phyloP scores from a whole-genome alignment of 108 stramenopile genomes.

The Pseudonitzschia multiseries region DNA sequence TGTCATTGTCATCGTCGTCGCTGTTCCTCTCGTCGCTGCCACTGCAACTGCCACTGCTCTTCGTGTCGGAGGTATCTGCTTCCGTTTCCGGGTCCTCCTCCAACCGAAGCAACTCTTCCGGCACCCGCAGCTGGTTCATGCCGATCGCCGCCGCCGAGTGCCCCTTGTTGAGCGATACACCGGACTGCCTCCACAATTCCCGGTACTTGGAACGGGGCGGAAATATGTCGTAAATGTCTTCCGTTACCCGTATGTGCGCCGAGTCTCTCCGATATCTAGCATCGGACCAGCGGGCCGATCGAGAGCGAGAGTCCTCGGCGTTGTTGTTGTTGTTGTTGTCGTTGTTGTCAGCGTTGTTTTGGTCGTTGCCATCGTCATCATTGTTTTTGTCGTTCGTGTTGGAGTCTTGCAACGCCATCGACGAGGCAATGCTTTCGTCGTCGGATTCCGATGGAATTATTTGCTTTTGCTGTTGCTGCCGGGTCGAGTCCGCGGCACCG shows the following conservation, averaged over 20 bases:
- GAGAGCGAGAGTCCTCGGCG: too few relatives aligned
- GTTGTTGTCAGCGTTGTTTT: not conserved
- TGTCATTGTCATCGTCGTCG: constrained; percentile 20
- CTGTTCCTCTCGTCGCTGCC: not conserved
- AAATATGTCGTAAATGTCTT: constrained; percentile 25
- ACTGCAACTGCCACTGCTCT: not conserved
- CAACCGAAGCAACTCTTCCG: constrained; percentile 12
- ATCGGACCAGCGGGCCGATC: not conserved
- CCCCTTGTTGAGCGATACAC: constrained; percentile 18
- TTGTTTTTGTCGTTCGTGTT: too few relatives aligned
- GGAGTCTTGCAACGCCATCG: too few relatives aligned
- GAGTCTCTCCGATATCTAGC: not conserved
- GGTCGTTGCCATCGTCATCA: not conserved
- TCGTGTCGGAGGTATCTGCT: not conserved
- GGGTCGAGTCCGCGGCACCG: not conserved
- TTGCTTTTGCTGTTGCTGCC: not conserved
- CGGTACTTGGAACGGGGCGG: constrained; percentile 22
- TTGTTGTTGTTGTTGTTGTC: not conserved
- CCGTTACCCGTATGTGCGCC: not conserved
- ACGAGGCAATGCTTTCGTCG: not conserved
- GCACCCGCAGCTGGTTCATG: not conserved
- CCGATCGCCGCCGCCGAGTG: constrained; percentile 12
- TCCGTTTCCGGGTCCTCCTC: not conserved
- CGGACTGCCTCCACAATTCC: constrained; percentile 44
- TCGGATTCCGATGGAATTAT: not conserved